A percentile compares a stretch with the other conserved stretches of the same genome.
phyloP scores from a whole-genome alignment of 768 basidiomycete genomes.

The Tephrocybe sp. region DNA sequence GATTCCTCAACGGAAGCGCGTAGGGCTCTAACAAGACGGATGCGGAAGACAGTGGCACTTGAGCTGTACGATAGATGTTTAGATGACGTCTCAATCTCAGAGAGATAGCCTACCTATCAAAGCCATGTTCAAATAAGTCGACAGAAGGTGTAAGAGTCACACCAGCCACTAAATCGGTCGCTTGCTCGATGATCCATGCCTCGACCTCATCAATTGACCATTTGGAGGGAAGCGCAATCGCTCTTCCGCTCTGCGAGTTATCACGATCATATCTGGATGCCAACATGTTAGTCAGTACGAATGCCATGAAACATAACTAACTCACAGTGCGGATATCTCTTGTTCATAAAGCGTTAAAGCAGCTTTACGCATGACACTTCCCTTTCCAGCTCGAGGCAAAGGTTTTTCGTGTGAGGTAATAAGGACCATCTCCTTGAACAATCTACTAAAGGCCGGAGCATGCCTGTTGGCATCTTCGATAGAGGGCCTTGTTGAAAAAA shows the following conservation, averaged over 20 bases:
- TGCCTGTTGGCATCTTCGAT: constrained; percentile 41
- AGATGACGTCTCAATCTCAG: no score
- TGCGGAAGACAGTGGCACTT: neutral
- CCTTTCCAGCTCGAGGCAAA: constrained; percentile 43
- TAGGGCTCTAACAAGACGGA: neutral
- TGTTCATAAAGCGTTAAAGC: constrained; percentile 34
- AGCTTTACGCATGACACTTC: constrained; percentile 40
- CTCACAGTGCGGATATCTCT: constrained; percentile 40
- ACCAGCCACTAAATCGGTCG: constrained; percentile 15
- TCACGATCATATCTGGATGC: no score
- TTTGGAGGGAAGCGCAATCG: constrained; percentile 19
- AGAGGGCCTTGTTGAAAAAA: constrained; percentile 24
- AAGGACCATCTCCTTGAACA: constrained; percentile 53
- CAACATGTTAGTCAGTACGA: no score
- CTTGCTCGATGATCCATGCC: constrained; percentile 25
- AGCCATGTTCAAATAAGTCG: neutral
- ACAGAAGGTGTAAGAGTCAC: neutral
- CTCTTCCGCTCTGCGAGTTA: no score
- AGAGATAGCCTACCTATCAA: neutral
- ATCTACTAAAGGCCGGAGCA: constrained; percentile 37
- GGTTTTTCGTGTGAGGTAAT: constrained; percentile 38
- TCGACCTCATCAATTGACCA: constrained; percentile 24
- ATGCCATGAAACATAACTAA: constrained; percentile 16
- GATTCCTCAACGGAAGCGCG: no score
- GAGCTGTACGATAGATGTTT: neutral